These are phyloP conservation scores for Elaeis oleifera DNA, from an alignment of 202 grass and related monocot genomes.

Conservation along the genomic window DNA sequence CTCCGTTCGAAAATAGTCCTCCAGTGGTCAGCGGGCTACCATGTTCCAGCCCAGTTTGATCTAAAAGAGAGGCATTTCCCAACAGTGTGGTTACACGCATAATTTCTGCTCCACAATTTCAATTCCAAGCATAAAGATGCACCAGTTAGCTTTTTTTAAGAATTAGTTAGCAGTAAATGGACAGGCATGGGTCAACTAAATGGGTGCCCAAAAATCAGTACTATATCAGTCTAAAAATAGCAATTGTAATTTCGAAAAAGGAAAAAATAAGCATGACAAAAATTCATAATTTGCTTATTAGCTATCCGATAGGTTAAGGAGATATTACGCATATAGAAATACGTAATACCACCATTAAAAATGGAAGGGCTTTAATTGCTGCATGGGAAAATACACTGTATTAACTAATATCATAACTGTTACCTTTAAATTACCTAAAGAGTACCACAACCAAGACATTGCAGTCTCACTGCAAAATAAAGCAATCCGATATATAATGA, in stretches of 20 bases:
- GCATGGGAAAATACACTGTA: too few relatives aligned
- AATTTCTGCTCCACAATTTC: conserved; percentile 99
- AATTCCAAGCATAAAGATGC: conserved; percentile 92
- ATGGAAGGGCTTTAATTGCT: too few relatives aligned
- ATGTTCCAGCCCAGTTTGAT: conserved; percentile 96
- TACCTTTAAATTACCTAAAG: too few relatives aligned
- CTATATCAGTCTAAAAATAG: not conserved
- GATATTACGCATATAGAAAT: too few relatives aligned
- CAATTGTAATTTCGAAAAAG: not conserved
- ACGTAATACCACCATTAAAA: too few relatives aligned
- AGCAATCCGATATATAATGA: too few relatives aligned
- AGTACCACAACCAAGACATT: too few relatives aligned
- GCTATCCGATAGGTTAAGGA: too few relatives aligned
- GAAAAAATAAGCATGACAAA: too few relatives aligned
- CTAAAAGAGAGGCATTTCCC: conserved; percentile 90
- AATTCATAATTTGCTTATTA: too few relatives aligned
- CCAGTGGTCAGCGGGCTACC: conserved; percentile 97
- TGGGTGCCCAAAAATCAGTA: not conserved
- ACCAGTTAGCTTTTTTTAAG: conserved; percentile 82
- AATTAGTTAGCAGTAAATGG: conserved; percentile 50
- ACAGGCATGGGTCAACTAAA: conserved; percentile 12
- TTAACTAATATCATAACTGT: too few relatives aligned
- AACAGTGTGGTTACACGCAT: conserved; percentile 94
- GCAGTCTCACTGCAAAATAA: too few relatives aligned
- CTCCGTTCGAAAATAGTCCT: conserved; percentile 89